Base-by-base conservation (phyloP, 176 grass and related monocot genomes). In the Juncus effusus region DNA sequence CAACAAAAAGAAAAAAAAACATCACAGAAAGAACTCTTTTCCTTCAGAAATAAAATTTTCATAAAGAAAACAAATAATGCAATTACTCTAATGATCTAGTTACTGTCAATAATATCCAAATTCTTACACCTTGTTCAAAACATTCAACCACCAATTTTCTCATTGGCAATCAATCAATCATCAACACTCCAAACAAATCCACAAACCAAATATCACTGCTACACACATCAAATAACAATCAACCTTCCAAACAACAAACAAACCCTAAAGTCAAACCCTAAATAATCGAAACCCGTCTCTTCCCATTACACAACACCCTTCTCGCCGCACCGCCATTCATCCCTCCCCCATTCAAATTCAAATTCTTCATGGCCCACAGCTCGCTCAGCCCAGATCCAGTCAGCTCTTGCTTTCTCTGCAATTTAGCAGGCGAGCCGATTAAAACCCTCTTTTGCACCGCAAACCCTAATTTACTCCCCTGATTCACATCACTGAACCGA, bases 241-340 rank as follows among this genome's bases (percentile, higher is more conserved):
- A 67, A 19, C 14, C 13, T 4, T 37, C 40, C 54, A 56, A 69
- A 54, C 19, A 15, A 69, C 14, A 69, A 40, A 69, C 7, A 54
- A 54, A 56, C 10, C 53, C 56, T 10, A 15, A 36, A 19, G 5
- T 67, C 38, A 47, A 47, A 47, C 4, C 0, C 75, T 54, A 91
- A 42, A 93, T 35, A 38, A 94, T 72, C 28, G 89, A 94, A 44
- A 77, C 84, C 51, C 85, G 81, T 64, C 85, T 83, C 63, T 94
- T 85, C 42, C 67, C 0, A 59, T 77, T 86, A 41, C 64, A 60
- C 64, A 76, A 50, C 19, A 94, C 85, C 15, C 85, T 65, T 67
- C 42, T 72, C 7, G 69, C 69, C n/a, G 71, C 59, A 0, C 75
- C 66, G 13, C 63, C 78, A 2, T 77, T 81, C 1, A 38, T 47